phyloP scores from a whole-genome alignment of 208 protist genomes.

The Acanthamoeba lenticulata region DNA sequence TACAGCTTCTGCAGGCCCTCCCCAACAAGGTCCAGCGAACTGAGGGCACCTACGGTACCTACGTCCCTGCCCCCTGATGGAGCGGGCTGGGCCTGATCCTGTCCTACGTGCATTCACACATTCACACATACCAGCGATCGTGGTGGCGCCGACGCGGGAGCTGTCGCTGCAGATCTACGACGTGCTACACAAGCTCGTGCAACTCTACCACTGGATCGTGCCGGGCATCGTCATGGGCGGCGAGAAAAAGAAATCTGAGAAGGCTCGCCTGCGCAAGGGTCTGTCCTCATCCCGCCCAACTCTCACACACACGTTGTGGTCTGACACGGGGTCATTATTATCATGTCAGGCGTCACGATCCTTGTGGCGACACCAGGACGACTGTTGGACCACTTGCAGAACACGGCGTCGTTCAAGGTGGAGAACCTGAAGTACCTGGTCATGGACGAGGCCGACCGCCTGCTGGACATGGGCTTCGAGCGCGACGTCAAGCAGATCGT shows the following conservation, averaged over 20 bases:
- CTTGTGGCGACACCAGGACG: conserved; percentile 88
- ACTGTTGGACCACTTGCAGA: conserved; percentile 86
- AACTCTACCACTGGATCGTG: conserved; percentile 81
- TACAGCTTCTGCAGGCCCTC: conserved; percentile 68
- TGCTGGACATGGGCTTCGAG: conserved; percentile 73
- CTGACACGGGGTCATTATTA: no score
- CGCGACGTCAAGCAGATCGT: conserved; percentile 62
- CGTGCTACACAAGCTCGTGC: conserved; percentile 60
- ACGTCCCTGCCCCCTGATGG: no score
- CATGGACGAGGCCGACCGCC: conserved; percentile 87
- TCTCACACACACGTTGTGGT: no score
- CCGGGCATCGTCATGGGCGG: conserved; percentile 82
- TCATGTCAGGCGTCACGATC: conserved; percentile 79
- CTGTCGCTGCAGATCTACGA: conserved; percentile 63
- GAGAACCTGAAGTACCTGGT: conserved; percentile 75
- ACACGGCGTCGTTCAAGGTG: conserved; percentile 81
- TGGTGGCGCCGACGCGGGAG: conserved; percentile 64
- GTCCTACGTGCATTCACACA: no score
- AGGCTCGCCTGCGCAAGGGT: conserved; percentile 84
- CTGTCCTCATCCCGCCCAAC: no score
- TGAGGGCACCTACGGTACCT: conserved; percentile 34
- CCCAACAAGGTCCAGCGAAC: neutral
- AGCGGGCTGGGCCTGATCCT: no score
- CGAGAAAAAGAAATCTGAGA: conserved; percentile 82
- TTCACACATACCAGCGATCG: no score